Conservation (phyloP, 768 basidiomycete genomes). For the Omphalotus guepiniiformis region DNA sequence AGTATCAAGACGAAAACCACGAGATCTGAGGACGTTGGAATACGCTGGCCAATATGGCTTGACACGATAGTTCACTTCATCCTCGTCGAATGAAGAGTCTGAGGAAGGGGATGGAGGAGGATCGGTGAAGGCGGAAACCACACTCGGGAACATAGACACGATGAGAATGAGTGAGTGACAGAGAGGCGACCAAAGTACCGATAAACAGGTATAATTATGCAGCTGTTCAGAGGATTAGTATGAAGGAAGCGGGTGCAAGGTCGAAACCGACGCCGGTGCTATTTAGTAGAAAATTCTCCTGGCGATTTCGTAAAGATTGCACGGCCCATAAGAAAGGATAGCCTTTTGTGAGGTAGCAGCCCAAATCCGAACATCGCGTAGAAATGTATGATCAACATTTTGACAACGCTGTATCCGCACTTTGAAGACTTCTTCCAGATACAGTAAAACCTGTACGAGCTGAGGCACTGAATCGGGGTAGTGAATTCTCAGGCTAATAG, state of each 20-base stretch:
- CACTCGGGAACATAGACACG: constrained; percentile 8
- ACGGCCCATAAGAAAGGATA: constrained; percentile 22
- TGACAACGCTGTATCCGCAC: constrained; percentile 17
- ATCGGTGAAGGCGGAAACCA: constrained; percentile 19
- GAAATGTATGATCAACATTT: constrained; percentile 28
- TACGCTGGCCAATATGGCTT: constrained; percentile 62
- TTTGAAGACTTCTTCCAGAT: constrained; percentile 34
- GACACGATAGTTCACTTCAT: constrained; percentile 56
- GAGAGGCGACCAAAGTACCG: constrained; percentile 1
- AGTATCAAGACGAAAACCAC: constrained; percentile 66
- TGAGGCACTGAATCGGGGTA: constrained; percentile 19
- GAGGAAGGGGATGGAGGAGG: constrained; percentile 41
- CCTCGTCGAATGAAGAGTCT: constrained; percentile 50
- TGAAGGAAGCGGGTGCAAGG: neutral
- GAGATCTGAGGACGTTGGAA: constrained; percentile 37
- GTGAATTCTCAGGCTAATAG: constrained; percentile 28
- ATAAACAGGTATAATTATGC: neutral
- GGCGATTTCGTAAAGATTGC: constrained; percentile 5
- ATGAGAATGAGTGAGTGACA: constrained; percentile 8
- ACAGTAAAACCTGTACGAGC: constrained; percentile 24
- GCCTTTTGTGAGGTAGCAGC: constrained; percentile 26
- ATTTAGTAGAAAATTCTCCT: constrained; percentile 13
- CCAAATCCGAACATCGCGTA: constrained; percentile 24
- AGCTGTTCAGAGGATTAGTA: neutral
- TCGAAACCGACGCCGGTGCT: constrained; percentile 14